Percentiles rank a stretch among this genome's conserved stretches.
These are phyloP conservation scores for Coprinopsis sp. DNA, from an alignment of 768 basidiomycete genomes.

Conservation along the genomic window DNA sequence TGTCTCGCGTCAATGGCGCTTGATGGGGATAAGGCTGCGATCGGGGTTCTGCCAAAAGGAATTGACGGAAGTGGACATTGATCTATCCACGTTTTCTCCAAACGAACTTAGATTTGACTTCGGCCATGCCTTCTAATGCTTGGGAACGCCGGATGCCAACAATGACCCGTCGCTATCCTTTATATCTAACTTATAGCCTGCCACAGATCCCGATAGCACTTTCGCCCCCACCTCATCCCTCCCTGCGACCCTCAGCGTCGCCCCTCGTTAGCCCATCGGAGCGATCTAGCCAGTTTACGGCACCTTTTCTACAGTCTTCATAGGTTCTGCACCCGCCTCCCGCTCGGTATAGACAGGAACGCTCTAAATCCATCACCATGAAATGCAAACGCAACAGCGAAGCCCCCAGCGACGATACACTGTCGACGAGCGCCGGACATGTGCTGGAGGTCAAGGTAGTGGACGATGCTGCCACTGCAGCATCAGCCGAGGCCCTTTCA, in stretches of 20 bases:
- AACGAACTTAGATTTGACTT: conserved; percentile 5
- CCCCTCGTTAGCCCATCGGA: background rate
- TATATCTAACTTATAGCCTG: background rate
- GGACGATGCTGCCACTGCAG: background rate
- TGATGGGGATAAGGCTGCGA: background rate
- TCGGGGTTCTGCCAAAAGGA: background rate
- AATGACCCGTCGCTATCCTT: conserved; percentile 2
- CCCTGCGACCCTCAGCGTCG: background rate
- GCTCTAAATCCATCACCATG: background rate
- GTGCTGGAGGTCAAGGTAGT: conserved; percentile 2
- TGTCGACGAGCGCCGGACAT: background rate
- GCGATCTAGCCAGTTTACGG: background rate
- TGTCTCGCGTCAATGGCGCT: no score
- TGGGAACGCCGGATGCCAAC: conserved; percentile 1
- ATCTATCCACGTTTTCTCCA: background rate
- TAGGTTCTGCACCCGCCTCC: no score
- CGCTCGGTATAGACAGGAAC: no score
- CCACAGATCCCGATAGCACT: background rate
- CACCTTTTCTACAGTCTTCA: no score
- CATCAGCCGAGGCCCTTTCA: background rate
- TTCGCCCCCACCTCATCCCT: background rate
- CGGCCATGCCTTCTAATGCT: conserved; percentile 6
- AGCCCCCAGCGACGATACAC: conserved; percentile 1
- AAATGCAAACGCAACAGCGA: conserved; percentile 2
- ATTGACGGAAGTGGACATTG: background rate